These are phyloP conservation scores for Penicillium roqueforti DNA, from an alignment of 495 filamentous ascomycete genomes.

Conservation along the genomic window DNA sequence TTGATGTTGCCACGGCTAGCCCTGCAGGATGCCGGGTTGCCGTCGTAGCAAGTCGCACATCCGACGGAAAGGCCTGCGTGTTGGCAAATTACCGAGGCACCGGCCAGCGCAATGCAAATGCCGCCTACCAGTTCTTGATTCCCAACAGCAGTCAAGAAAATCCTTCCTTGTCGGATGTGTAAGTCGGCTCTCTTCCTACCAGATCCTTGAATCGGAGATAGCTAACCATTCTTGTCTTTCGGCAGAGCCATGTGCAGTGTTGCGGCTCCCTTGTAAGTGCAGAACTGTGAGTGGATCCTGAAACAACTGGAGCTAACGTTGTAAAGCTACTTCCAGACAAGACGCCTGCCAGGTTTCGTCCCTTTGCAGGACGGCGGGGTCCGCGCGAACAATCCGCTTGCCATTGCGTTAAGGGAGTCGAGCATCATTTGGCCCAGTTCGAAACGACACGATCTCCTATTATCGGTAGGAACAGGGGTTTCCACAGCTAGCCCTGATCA, in stretches of 20 bases:
- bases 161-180: background rate
- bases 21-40: background rate
- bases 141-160: background rate
- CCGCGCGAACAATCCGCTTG: conserved; percentile 2
- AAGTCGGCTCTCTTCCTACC: background rate
- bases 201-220: too few relatives aligned
- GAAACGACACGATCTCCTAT: conserved; percentile 1
- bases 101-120: too few relatives aligned
- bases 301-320: background rate
- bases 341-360: background rate
- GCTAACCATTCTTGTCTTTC: too few relatives aligned
- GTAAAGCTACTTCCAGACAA: background rate
- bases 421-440: too few relatives aligned
- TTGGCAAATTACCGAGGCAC: conserved; percentile 2
- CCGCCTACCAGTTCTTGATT: conserved; percentile 1
- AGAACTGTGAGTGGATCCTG: too few relatives aligned
- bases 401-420: background rate
- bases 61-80: background rate
- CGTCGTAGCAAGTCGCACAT: background rate
- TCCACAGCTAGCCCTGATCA: background rate
- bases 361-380: conserved; percentile 4
- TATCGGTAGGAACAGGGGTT: background rate
- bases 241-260: background rate
- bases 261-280: too few relatives aligned
- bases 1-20: background rate